Percentiles rank a stretch among this genome's conserved stretches.
These are phyloP conservation scores for Calonectria pseudoreteaudii DNA, from an alignment of 2,329 filamentous ascomycete genomes.

Conservation along the genomic window DNA sequence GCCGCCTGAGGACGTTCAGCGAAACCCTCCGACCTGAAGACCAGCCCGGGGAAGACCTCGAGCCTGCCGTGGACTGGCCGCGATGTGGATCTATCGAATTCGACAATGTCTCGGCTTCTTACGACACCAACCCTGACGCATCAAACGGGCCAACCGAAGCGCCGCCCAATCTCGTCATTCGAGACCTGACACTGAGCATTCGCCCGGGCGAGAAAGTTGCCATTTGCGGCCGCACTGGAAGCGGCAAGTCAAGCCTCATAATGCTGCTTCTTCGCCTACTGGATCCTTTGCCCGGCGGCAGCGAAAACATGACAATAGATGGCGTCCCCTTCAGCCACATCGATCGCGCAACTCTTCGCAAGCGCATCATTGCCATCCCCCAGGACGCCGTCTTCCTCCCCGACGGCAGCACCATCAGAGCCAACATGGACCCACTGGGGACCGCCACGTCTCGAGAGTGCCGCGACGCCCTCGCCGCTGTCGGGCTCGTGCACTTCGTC, in stretches of 20 bases:
- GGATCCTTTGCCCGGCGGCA: conserved; percentile 47
- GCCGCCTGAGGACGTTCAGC: conserved; percentile 37
- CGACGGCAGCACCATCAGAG: conserved; percentile 52
- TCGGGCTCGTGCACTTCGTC: conserved; percentile 50
- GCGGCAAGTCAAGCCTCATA: conserved; percentile 59
- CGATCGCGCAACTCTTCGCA: conserved; percentile 56
- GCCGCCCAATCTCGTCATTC: conserved; percentile 38
- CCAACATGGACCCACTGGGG: conserved; percentile 57
- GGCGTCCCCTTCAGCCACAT: conserved; percentile 50
- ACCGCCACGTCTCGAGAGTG: conserved; percentile 49
- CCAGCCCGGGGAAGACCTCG: conserved; percentile 31
- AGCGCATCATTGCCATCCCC: conserved; percentile 62
- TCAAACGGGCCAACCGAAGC: not conserved
- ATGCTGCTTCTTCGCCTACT: conserved; percentile 55
- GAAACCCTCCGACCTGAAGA: conserved; percentile 41
- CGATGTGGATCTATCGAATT: conserved; percentile 45
- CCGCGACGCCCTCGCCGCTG: conserved; percentile 48
- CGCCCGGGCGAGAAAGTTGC: conserved; percentile 48
- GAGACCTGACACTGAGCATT: conserved; percentile 44
- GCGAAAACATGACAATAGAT: conserved; percentile 56
- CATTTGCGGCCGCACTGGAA: conserved; percentile 52
- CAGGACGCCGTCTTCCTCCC: conserved; percentile 67
- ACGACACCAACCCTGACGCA: conserved; percentile 31
- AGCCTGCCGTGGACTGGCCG: conserved; percentile 46
- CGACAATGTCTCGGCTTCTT: conserved; percentile 48